A percentile compares a stretch with the other conserved stretches of the same genome.
Conservation (phyloP, 1,139 yeast genomes). For the Zygosaccharomyces pseudobailii region DNA sequence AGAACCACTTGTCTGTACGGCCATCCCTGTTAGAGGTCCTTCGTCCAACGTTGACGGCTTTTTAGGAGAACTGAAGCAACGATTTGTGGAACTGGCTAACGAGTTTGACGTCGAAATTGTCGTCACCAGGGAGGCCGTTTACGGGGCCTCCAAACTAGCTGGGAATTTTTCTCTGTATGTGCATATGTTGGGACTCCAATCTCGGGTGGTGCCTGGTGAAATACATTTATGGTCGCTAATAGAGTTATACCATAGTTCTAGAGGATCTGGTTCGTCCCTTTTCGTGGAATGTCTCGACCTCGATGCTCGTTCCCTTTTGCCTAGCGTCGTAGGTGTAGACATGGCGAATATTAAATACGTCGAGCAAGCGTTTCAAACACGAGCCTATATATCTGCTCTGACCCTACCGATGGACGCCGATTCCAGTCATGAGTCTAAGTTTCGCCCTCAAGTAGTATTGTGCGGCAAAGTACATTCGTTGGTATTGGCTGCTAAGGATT, state of each 20-base stretch:
- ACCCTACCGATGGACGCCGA: constrained; percentile 1
- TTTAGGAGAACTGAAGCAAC: constrained; percentile 4
- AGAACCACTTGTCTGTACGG: constrained; percentile 8
- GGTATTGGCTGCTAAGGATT: constrained; percentile 18
- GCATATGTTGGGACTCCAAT: constrained; percentile 13
- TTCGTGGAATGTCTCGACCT: constrained; percentile 15
- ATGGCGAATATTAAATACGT: constrained; percentile 16
- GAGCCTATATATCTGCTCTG: constrained; percentile 16
- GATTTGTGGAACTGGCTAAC: constrained; percentile 8
- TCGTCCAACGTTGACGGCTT: constrained; percentile 1
- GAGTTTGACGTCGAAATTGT: constrained; percentile 19
- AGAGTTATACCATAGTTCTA: constrained; percentile 6
- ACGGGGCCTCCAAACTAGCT: constrained; percentile 1
- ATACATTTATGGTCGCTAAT: constrained; percentile 9
- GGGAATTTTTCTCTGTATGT: constrained; percentile 1
- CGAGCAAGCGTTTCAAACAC: constrained; percentile 12
- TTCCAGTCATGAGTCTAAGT: neutral
- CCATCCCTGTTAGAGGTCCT: constrained; percentile 2
- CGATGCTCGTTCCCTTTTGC: constrained; percentile 12
- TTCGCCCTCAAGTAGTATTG: constrained; percentile 16
- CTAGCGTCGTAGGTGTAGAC: constrained; percentile 17
- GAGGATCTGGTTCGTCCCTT: neutral
- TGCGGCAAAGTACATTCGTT: constrained; percentile 19
- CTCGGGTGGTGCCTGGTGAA: constrained; percentile 13
- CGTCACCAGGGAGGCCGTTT: constrained; percentile 8